A percentile compares a stretch with the other conserved stretches of the same genome.
Evolutionary conservation across 1,284 basidiomycete genomes (phyloP).

Genomic region (Pseudozyma sp.): DNA sequence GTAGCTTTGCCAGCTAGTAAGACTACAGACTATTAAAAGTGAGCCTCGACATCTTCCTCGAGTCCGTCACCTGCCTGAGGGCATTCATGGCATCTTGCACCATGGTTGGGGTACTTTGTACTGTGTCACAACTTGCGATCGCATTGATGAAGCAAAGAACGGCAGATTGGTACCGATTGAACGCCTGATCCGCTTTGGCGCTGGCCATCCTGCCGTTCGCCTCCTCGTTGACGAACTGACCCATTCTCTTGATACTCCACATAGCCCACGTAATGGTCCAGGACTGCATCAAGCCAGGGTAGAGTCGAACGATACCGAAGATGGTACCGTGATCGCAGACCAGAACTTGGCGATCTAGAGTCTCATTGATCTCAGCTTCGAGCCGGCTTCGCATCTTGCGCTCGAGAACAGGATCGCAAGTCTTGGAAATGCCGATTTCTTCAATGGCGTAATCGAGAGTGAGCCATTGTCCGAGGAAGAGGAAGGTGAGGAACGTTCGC

Average conservation of each 20-base stretch:
- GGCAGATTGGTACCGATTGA: constrained; percentile 30
- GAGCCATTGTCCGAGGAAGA: constrained; percentile 35
- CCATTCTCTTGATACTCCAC: constrained; percentile 31
- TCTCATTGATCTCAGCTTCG: constrained; percentile 17
- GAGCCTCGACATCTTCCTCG: constrained; percentile 13
- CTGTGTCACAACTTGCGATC: constrained; percentile 29
- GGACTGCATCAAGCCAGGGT: constrained; percentile 43
- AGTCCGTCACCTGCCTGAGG: constrained; percentile 17
- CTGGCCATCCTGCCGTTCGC: constrained; percentile 21
- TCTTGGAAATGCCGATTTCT: constrained; percentile 13
- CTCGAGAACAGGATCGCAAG: constrained; percentile 4
- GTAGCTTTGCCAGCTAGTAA: background rate
- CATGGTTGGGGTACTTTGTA: constrained; percentile 18
- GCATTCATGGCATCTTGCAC: constrained; percentile 27
- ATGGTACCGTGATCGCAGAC: constrained; percentile 40
- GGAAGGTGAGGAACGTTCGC: constrained; percentile 36
- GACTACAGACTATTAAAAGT: constrained; percentile 14
- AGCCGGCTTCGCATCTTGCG: constrained; percentile 8
- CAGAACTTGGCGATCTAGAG: constrained; percentile 32
- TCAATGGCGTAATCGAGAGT: constrained; percentile 25
- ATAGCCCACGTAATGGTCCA: constrained; percentile 35
- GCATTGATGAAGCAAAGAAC: constrained; percentile 41
- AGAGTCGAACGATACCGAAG: constrained; percentile 36
- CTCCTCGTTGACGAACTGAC: constrained; percentile 12
- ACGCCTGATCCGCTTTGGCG: constrained; percentile 32